Base-by-base conservation (phyloP, 306 rosid genomes). In the Fragaria iinumae region DNA sequence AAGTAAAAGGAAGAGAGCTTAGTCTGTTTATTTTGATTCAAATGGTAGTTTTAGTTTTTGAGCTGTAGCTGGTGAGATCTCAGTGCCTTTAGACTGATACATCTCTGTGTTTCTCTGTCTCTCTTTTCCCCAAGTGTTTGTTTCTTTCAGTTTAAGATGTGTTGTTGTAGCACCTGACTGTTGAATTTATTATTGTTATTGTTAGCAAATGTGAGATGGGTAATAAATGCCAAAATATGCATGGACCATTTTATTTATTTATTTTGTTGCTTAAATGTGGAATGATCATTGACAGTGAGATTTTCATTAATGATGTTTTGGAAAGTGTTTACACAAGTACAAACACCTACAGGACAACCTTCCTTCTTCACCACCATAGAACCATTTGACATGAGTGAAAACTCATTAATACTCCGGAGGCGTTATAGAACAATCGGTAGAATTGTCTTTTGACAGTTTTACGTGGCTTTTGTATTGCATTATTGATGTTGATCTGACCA, bases 151-250 rank as follows among this genome's bases (percentile, higher is more conserved):
- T 80, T 77, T 81, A 87, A 82, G 84, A 87, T 87, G 83, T 84
- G 87, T 82, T 89, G 88, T 65, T 74, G 85, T 87, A 83, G 87
- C 90, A 76, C 85, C 85, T 83, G 93, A 86, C 86, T 84, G 84
- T 84, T 80, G 91, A 88, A 89, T 89, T 89, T 88, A 86, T 87
- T 77, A 53, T 80, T 87, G 88, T 82, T 88, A 67, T 86, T 88
- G 86, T 84, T 84, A 88, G 89, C 85, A 86, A 83, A 81, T 87
- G 91, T 84, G 93, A 85, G 87, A 84, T 84, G 91, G 86, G 87
- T 84, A 93, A 93, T 93, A 93, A 93, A 91, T 91, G 89, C 87
- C 86, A 79, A 89, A 85, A 82, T 88, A 78, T 83, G 89, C 82
- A 80, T 83, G 90, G 88, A 84, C 85, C 87, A 73, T 85, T 2